A percentile compares a stretch with the other conserved stretches of the same genome.
phyloP scores from a whole-genome alignment of 345 rosid species.

The Corchorus olitorius region DNA sequence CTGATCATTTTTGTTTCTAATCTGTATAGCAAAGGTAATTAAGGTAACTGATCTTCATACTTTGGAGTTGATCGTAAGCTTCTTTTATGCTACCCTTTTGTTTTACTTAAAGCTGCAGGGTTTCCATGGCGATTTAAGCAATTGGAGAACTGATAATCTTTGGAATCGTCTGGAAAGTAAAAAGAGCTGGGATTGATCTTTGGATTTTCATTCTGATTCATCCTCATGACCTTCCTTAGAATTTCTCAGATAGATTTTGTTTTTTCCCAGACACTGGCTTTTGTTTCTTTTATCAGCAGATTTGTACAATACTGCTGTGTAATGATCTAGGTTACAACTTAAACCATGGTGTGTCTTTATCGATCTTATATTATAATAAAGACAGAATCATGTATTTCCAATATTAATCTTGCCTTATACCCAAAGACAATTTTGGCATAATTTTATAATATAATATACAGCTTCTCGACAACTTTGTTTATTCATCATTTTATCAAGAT shows the following conservation, averaged over 20 bases:
- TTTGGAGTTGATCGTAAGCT: background rate
- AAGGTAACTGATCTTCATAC: background rate
- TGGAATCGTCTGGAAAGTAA: background rate
- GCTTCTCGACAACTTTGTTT: background rate
- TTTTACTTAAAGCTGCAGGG: background rate
- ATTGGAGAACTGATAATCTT: background rate
- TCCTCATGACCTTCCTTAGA: background rate
- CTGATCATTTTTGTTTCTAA: background rate
- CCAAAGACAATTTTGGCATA: background rate
- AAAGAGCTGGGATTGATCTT: background rate
- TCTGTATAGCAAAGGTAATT: background rate
- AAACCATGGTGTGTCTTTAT: background rate
- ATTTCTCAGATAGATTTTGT: conserved; percentile 1
- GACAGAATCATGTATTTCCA: background rate
- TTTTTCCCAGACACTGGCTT: background rate
- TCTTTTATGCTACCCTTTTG: background rate
- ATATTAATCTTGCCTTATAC: background rate
- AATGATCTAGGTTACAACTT: conserved; percentile 9
- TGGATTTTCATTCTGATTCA: conserved; percentile 7
- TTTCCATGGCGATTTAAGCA: background rate
- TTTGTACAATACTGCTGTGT: background rate
- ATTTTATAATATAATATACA: background rate
- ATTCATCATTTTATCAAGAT: background rate
- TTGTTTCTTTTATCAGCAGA: background rate
- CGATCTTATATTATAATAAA: background rate